These are phyloP conservation scores for Wickerhamomyces strasburgensis DNA, from an alignment of 805 yeast genomes.

Conservation along the genomic window DNA sequence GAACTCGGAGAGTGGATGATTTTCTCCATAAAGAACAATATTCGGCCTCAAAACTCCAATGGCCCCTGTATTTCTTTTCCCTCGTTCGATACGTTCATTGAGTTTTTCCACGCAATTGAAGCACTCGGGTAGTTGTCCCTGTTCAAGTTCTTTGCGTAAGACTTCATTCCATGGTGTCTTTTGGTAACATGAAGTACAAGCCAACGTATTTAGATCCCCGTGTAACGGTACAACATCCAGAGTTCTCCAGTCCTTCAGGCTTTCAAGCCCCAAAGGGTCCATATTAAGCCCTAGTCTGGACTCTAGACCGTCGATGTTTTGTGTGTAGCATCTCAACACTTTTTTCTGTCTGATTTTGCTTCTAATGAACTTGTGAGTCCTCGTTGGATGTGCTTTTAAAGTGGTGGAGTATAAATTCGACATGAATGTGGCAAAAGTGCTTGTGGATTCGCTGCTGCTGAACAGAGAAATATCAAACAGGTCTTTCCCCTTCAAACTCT, in stretches of 20 bases:
- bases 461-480: slow-evolving; percentile 84
- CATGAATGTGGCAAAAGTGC: slow-evolving; percentile 86
- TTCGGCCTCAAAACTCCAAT: slow-evolving; percentile 82
- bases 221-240: slow-evolving; percentile 84
- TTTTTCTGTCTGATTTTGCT: slow-evolving; percentile 43
- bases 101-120: slow-evolving; percentile 56
- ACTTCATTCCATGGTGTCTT: slow-evolving; percentile 58
- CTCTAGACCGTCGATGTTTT: slow-evolving; percentile 90
- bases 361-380: slow-evolving; percentile 69
- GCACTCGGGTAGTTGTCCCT: slow-evolving; percentile 76
- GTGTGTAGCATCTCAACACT: slow-evolving; percentile 85
- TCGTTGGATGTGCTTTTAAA: slow-evolving; percentile 68
- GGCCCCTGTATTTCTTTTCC: slow-evolving; percentile 67
- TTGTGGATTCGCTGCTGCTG: slow-evolving; percentile 57
- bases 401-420: slow-evolving; percentile 67
- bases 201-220: slow-evolving; percentile 74
- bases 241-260: slow-evolving; percentile 46
- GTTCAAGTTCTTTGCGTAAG: slow-evolving; percentile 40
- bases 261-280: slow-evolving; percentile 37
- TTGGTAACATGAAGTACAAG: slow-evolving; percentile 69
- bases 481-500: slow-evolving; percentile 80
- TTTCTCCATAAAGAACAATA: slow-evolving; percentile 89
- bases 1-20: slow-evolving; percentile 82
- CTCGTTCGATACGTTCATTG: slow-evolving; percentile 52
- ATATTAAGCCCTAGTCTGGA: slow-evolving; percentile 54